Evolutionary conservation across 495 filamentous ascomycete species (phyloP), one percentile per base, ranked within the genome.

Genomic region (Articulospora tetracladia): DNA sequence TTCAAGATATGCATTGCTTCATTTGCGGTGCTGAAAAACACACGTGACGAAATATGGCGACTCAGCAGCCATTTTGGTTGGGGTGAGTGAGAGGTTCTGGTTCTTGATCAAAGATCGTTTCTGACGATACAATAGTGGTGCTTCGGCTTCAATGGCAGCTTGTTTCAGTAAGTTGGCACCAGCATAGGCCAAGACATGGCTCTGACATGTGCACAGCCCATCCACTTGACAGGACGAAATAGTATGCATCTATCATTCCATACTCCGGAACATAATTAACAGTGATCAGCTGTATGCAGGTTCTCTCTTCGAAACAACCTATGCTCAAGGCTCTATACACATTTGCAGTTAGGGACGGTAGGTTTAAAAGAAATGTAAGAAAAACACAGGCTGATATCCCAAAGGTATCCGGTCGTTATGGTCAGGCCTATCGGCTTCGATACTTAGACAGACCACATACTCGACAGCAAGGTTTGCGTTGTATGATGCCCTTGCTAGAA

Each of bases 391-490:
- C 55, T 58, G 24, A 58, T 6, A 6, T 23, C 34, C 36, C 6
- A 3, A 17, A 73, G 71, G 69, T 15, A 55, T 76, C 22, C 49
- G 50, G 7, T 76, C 73, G 1, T 65, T 74, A 8, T 76, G 72
- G 73, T 72, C 69, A 28, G 73, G 72, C 10, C 58, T 76, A 17
- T 72, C 70, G 0, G 73, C 71, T 25, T 76, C 72, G 8, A 68
- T 76, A 28, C 70, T 76, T 20, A 66, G 73, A 1, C 72, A 76
- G 59, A 72, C 73, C 1, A 74, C 69, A 19, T 76, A 76, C 56
- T 74, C 72, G 7, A 76, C 73, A 7, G 68, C 72, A 11, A 67
- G 73, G 6, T 74, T 76, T 58, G 73, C 69, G 15, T 54, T 76
- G 22, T 73, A 74, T 62, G 69, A 65, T 53, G 30, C 65, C 47